Evolutionary conservation across 2,329 filamentous ascomycete species (phyloP).

Genomic region (Calycina herbarum): DNA sequence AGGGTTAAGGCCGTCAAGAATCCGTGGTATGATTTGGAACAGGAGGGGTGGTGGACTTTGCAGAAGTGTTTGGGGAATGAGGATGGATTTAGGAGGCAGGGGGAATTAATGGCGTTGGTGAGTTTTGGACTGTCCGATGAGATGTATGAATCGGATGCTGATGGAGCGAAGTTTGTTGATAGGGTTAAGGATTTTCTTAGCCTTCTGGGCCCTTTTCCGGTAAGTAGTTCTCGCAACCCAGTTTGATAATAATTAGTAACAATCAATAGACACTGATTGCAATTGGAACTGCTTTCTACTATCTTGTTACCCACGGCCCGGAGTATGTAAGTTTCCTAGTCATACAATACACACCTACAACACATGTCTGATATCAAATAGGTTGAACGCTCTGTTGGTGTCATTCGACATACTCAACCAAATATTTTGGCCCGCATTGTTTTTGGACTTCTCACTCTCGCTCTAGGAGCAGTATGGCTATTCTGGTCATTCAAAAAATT

Average conservation of each 20-base stretch:
- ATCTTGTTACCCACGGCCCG: background rate
- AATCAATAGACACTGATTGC: background rate
- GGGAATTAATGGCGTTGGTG: slow-evolving; percentile 7
- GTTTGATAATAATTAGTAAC: background rate
- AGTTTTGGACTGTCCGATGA: background rate
- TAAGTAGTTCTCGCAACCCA: background rate
- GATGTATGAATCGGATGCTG: background rate
- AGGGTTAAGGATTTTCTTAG: background rate
- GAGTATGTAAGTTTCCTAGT: background rate
- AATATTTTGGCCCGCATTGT: background rate
- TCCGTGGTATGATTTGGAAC: slow-evolving; percentile 11
- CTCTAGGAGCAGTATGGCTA: background rate
- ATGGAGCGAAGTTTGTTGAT: slow-evolving; percentile 4
- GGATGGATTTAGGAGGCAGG: slow-evolving; percentile 14
- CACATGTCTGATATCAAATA: background rate
- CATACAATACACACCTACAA: background rate
- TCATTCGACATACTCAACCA: background rate
- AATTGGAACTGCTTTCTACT: background rate
- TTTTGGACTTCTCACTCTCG: background rate
- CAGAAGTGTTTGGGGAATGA: slow-evolving; percentile 15
- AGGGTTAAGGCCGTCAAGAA: slow-evolving; percentile 8
- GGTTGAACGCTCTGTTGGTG: background rate
- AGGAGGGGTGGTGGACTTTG: slow-evolving; percentile 13
- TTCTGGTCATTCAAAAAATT: background rate
- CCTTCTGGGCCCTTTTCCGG: slow-evolving; percentile 1